A percentile compares a stretch with the other conserved stretches of the same genome.
Conservation (phyloP, 2,329 filamentous ascomycete genomes). For the Fusarium mundagurra region DNA sequence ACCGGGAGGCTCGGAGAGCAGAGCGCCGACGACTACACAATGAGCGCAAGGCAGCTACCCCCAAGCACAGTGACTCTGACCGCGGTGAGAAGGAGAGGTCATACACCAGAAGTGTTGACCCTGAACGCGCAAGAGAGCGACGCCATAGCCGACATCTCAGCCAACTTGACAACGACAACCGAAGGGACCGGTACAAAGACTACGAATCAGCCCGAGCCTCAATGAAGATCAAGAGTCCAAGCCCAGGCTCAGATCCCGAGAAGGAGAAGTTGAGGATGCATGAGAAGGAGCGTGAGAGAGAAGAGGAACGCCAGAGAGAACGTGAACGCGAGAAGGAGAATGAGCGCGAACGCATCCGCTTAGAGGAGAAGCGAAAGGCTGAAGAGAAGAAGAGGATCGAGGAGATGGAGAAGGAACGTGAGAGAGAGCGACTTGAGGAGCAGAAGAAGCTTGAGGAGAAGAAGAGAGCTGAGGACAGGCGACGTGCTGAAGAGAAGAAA, state of each 20-base stretch:
- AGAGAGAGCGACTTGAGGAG: constrained; percentile 1
- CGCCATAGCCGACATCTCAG: constrained; percentile 7
- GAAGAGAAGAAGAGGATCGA: constrained; percentile 9
- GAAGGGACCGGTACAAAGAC: not conserved
- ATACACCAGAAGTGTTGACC: not conserved
- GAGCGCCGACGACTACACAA: constrained; percentile 17
- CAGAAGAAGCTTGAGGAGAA: constrained; percentile 1
- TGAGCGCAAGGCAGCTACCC: not conserved
- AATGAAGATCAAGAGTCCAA: not conserved
- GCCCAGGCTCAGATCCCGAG: not conserved
- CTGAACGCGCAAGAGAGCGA: constrained; percentile 10
- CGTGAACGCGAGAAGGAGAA: constrained; percentile 21
- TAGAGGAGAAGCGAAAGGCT: constrained; percentile 13
- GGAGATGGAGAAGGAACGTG: constrained; percentile 18
- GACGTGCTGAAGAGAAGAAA: not conserved
- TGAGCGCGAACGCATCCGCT: constrained; percentile 4
- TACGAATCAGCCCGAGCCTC: not conserved
- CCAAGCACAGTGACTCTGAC: constrained; percentile 1
- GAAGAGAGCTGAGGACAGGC: constrained; percentile 2
- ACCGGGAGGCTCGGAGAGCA: constrained; percentile 15
- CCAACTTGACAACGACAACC: constrained; percentile 9
- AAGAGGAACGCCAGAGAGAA: constrained; percentile 11
- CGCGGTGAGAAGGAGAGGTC: constrained; percentile 2
- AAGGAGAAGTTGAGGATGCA: constrained; percentile 16
- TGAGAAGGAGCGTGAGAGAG: constrained; percentile 1